These are phyloP conservation scores for Escovopsis sp. DNA, from an alignment of 2,329 filamentous ascomycete species.

Conservation along the genomic window DNA sequence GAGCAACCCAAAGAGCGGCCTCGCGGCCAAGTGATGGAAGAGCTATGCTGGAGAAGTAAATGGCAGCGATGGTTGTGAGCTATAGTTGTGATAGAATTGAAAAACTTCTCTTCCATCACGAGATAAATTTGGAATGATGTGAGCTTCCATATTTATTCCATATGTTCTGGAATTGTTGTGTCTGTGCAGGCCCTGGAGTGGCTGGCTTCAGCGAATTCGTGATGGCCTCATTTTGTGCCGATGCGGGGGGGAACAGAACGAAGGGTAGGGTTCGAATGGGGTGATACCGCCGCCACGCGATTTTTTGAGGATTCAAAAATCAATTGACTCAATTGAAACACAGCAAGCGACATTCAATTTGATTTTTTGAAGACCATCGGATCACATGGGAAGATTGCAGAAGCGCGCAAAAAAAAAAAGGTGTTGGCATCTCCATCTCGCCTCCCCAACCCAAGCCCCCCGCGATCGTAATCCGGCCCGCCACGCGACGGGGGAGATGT, in stretches of 20 bases:
- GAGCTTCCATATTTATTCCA: no score
- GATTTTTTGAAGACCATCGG: neutral
- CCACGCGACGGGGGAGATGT: slow-evolving; percentile 55
- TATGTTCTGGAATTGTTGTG: neutral
- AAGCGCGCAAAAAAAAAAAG: slow-evolving; percentile 20
- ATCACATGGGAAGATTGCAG: neutral
- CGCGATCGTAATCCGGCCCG: slow-evolving; percentile 53
- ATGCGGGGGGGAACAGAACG: no score
- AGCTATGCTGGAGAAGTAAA: no score
- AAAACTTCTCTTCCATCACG: no score
- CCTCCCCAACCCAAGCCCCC: slow-evolving; percentile 41
- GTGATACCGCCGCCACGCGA: neutral
- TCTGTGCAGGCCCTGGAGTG: neutral
- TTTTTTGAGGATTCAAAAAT: neutral
- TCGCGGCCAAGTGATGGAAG: no score
- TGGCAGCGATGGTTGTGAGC: no score
- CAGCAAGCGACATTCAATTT: neutral
- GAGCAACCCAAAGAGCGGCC: no score
- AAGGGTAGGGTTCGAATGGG: neutral
- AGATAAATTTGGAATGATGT: no score
- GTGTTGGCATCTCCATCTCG: slow-evolving; percentile 42
- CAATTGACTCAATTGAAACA: neutral
- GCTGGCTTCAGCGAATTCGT: neutral
- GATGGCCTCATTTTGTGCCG: slow-evolving; percentile 6
- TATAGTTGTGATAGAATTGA: no score